phyloP scores from a whole-genome alignment of 2,329 filamentous ascomycete species.

The Rhexocercosporidium sp. region DNA sequence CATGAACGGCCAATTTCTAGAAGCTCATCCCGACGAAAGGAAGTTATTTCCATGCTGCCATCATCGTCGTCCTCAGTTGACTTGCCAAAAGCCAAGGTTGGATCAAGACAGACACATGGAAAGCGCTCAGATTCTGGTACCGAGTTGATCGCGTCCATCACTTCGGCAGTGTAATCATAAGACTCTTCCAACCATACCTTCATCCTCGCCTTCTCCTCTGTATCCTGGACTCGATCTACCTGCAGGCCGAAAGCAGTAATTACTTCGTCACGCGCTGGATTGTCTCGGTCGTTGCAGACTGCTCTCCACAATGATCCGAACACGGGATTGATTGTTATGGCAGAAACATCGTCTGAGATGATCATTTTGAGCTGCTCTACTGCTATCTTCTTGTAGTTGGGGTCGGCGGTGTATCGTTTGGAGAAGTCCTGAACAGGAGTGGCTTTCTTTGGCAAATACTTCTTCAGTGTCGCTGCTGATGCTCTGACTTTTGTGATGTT shows the following conservation, averaged over 20 bases:
- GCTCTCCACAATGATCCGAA: slow-evolving; percentile 31
- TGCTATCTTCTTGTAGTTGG: slow-evolving; percentile 22
- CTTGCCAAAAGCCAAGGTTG: slow-evolving; percentile 24
- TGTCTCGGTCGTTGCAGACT: slow-evolving; percentile 28
- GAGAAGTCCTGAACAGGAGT: slow-evolving; percentile 28
- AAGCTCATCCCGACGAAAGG: slow-evolving; percentile 28
- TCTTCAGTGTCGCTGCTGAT: slow-evolving; percentile 20
- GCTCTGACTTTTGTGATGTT: slow-evolving; percentile 17
- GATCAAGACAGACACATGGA: slow-evolving; percentile 33
- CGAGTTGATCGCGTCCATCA: slow-evolving; percentile 24
- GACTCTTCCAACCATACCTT: slow-evolving; percentile 32
- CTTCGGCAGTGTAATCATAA: slow-evolving; percentile 30
- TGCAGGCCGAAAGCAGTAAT: slow-evolving; percentile 24
- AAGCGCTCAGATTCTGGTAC: slow-evolving; percentile 23
- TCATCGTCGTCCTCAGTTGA: slow-evolving; percentile 6
- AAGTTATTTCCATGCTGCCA: slow-evolving; percentile 19
- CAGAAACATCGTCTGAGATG: slow-evolving; percentile 25
- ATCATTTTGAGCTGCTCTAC: slow-evolving; percentile 25
- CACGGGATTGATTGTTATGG: slow-evolving; percentile 30
- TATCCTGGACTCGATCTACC: slow-evolving; percentile 24
- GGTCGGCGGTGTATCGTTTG: slow-evolving; percentile 26
- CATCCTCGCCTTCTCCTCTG: slow-evolving; percentile 26
- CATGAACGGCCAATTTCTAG: slow-evolving; percentile 33
- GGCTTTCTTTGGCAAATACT: slow-evolving; percentile 24
- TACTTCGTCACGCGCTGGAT: slow-evolving; percentile 23